Conservation (phyloP, 2,329 filamentous ascomycete species). For the Ceratocystis ficicola region DNA sequence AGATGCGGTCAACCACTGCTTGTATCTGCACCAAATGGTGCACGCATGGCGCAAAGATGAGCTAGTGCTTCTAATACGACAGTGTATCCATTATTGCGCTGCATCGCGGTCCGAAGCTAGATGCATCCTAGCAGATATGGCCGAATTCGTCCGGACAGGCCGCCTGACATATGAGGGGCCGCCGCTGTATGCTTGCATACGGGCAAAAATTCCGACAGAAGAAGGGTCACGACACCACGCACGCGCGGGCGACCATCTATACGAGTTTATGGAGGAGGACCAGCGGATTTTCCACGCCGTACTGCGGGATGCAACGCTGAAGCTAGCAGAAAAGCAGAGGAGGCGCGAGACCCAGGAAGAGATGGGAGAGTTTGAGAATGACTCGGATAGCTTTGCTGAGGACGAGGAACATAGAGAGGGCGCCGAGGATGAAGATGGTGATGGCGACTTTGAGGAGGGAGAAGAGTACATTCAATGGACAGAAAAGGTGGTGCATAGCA, state of each 20-base stretch:
- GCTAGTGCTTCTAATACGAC: slow-evolving; percentile 8
- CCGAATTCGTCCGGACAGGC: background rate
- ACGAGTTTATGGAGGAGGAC: background rate
- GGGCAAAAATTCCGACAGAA: background rate
- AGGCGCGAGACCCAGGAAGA: background rate
- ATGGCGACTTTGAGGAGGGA: background rate
- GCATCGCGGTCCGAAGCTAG: background rate
- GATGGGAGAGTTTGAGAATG: background rate
- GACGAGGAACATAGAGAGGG: background rate
- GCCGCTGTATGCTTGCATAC: background rate
- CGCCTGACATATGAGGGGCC: background rate
- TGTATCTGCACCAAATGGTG: slow-evolving; percentile 12
- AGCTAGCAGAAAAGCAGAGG: background rate
- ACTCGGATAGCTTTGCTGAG: background rate
- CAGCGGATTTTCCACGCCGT: background rate
- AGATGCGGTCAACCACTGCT: background rate
- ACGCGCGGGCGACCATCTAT: background rate
- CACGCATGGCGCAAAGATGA: slow-evolving; percentile 7
- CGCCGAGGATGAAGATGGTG: background rate
- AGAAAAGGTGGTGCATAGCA: slow-evolving; percentile 2
- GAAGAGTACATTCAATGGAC: background rate
- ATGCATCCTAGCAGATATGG: background rate
- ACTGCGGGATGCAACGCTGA: background rate
- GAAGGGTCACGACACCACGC: background rate
- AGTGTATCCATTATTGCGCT: slow-evolving; percentile 10